A percentile compares a stretch with the other conserved stretches of the same genome.
Evolutionary conservation across 163 green algal genomes (phyloP).

Genomic region (Volvox carteri): DNA sequence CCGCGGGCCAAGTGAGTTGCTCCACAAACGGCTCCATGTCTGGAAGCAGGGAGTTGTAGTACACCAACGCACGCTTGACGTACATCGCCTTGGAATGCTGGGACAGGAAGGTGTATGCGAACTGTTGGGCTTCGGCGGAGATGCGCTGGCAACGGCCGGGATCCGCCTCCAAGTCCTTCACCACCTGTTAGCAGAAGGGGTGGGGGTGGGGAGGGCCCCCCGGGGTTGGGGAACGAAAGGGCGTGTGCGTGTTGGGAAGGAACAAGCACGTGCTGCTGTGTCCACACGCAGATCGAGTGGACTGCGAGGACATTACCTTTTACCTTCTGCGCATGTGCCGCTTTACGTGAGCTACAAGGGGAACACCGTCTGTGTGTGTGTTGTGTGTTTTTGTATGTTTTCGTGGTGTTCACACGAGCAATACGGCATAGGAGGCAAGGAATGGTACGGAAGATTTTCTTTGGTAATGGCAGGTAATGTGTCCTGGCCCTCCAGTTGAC

Average conservation of each 20-base stretch:
- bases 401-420: too few relatives aligned
- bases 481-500: too few relatives aligned
- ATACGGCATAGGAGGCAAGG: not conserved
- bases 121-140: slow-evolving; percentile 29
- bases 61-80: slow-evolving; percentile 14
- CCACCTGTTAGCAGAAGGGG: slow-evolving; percentile 44
- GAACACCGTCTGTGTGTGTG: not conserved
- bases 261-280: not conserved
- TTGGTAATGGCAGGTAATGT: too few relatives aligned
- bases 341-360: not conserved
- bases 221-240: too few relatives aligned
- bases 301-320: not conserved
- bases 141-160: slow-evolving; percentile 24
- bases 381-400: not conserved
- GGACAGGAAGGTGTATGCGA: slow-evolving; percentile 59
- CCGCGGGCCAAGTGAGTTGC: not conserved
- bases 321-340: not conserved
- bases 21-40: slow-evolving; percentile 16
- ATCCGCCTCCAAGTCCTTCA: slow-evolving; percentile 30
- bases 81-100: slow-evolving; percentile 52
- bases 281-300: not conserved
- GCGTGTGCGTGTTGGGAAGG: not conserved
- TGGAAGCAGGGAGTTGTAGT: slow-evolving; percentile 34
- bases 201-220: too few relatives aligned
- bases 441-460: not conserved